Base-by-base conservation (phyloP, 768 basidiomycete species). In the Russula olivacea region DNA sequence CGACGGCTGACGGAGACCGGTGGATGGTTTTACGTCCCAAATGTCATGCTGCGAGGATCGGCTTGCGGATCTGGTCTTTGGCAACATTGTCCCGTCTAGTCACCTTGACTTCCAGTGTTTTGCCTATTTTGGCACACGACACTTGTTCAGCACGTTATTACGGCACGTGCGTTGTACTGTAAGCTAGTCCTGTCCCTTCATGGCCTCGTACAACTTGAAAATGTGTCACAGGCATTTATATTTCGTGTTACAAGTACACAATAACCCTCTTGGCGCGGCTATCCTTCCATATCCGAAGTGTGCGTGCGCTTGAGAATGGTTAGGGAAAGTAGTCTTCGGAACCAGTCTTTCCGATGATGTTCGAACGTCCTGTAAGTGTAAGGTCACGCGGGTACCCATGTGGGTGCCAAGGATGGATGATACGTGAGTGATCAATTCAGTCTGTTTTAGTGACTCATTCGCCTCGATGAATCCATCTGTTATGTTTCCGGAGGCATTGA, bases 11-110 rank as follows among this genome's bases (percentile, higher is more conserved):
- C 21, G 40, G 10, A 51, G 54, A 36, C 51, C 59, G 41, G 40
- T 25, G 21, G 38, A 19, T 45, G 11, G 23, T n/a, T 45, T 56
- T 56, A 36, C 47, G 36, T 55, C 40, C 34, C 15, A 30, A 36
- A 65, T 65, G 61, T 48, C 34, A 48, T 65, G 23, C 61, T 63
- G 19, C 67, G 66, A 47, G 66, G 70, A 21, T 70, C 72, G 23
- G 65, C 65, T 17, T 54, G 55, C 6, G 63, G 45, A 14, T 52
- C 60, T 41, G 63, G 50, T 62, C 21, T 3, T 45, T 25, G 69
- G 63, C n/a, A 32, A 66, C 68, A 55, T 61, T 43, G 9, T 17
- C 38, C 51, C 53, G 67, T 69, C 9, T 63, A 68, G 8, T 23
- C 45, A 23, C 14, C 12, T 10, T 12, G n/a, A 47, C n/a, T 11